Base-by-base conservation (phyloP, 371 early-diverging fungal genomes). In the Smittium culicis region DNA sequence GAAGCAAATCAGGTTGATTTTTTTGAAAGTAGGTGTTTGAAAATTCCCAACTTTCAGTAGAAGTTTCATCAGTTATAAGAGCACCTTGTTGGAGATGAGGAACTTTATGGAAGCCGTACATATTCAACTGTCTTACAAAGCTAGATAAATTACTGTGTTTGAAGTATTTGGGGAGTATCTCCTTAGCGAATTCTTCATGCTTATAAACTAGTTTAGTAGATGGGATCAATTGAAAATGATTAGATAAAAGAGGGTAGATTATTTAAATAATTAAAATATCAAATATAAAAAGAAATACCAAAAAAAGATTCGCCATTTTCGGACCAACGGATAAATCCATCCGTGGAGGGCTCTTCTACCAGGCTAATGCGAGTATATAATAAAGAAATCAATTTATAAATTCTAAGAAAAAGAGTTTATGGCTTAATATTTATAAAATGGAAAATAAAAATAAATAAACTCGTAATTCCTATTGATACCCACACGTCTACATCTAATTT, bases 111-210 rank as follows among this genome's bases (percentile, higher is more conserved):
- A 92, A 92, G 2, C 91, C 92, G 69, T 91, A 90, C 89, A 93
- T 93, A 71, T 96, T 96, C 16, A 96, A 82, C 74, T 96, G 96
- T 16, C 96, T 83, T 11, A 96, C 94, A 86, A 96, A 96, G 14
- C 88, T 88, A 28, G 90, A 87, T 69, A 93, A 90, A 73, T 96
- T 95, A 75, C 83, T 86, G 78, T 95, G 95, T 74, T 95, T 95
- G 73, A 94, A 96, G 71, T 85, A 88, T 17, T 84, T 85, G 64
- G 92, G 90, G 60, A 96, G 75, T 5, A 96, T 88, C 64, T 82
- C 82, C 59, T 88, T 86, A 24, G 92, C 86, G 80, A 96, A 92
- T 16, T 45, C 45, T 45, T 45, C 45, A 20, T 45, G 45, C 45
- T 45, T 45, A 45, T 45, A 45, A 11, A 45, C 45, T 45, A 20